Percentiles rank a stretch among this genome's conserved stretches.
These are phyloP conservation scores for Raphanus sativus DNA, from an alignment of 345 rosid genomes.

Conservation along the genomic window DNA sequence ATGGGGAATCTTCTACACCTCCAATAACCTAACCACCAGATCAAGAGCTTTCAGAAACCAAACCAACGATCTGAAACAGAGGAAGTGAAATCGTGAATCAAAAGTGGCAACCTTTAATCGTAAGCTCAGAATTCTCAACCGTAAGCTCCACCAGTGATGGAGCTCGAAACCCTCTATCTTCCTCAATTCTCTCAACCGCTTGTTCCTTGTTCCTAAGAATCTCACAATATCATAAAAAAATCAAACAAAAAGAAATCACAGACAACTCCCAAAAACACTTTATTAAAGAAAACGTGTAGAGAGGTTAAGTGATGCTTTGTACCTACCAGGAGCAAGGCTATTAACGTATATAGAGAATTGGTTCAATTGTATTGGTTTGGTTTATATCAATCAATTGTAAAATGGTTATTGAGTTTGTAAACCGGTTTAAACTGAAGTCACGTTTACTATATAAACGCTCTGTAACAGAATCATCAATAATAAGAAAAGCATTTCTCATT, in stretches of 20 bases:
- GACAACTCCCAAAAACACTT: not conserved
- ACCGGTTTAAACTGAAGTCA: no score
- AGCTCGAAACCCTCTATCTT: not conserved
- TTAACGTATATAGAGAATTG: no score
- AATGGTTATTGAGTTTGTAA: no score
- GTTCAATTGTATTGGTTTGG: no score
- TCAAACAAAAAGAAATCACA: not conserved
- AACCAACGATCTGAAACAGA: not conserved
- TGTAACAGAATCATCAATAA: no score
- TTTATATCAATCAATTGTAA: no score
- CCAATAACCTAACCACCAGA: not conserved
- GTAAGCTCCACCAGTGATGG: no score
- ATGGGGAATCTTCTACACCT: not conserved
- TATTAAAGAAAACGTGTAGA: not conserved
- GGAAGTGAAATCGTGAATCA: not conserved
- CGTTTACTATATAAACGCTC: no score
- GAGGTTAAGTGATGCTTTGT: not conserved
- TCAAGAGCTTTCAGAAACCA: not conserved
- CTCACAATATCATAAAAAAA: not conserved
- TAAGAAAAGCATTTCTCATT: no score
- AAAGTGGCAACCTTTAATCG: not conserved
- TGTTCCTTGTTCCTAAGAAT: not conserved
- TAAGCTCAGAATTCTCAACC: no score
- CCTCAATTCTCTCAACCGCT: not conserved
- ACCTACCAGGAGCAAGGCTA: not conserved